These are phyloP conservation scores for Nannochloris sp. DNA, from an alignment of 139 green algal species.

Conservation along the genomic window DNA sequence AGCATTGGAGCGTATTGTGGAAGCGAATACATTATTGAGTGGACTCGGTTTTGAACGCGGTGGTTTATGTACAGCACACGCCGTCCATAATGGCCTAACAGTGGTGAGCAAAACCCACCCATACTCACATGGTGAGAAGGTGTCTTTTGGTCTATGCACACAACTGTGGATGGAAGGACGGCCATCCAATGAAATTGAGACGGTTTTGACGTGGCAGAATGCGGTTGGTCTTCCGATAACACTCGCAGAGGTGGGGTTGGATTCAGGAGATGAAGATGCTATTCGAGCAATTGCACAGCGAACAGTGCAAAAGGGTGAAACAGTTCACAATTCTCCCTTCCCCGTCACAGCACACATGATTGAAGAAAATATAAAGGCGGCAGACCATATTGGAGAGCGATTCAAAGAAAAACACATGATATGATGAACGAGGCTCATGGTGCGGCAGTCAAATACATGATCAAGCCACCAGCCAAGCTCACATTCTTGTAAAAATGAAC, in stretches of 20 bases:
- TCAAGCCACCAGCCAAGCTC: background rate
- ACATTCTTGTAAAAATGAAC: conserved; percentile 8
- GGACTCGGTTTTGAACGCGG: conserved; percentile 24
- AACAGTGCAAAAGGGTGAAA: conserved; percentile 1
- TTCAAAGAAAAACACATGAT: conserved; percentile 6
- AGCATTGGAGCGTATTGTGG: conserved; percentile 19
- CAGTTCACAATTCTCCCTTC: conserved; percentile 16
- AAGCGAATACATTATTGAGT: conserved; percentile 26
- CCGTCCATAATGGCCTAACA: conserved; percentile 25
- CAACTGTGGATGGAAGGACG: conserved; percentile 23
- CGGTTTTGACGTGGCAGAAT: conserved; percentile 6
- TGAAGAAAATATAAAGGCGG: background rate
- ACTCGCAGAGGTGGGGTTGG: conserved; percentile 7
- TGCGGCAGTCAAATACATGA: conserved; percentile 1
- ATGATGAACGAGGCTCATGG: no score
- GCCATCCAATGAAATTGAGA: conserved; percentile 6
- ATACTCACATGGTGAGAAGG: conserved; percentile 15
- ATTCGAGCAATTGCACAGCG: conserved; percentile 8
- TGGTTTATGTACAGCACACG: conserved; percentile 13
- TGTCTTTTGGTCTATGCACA: conserved; percentile 18
- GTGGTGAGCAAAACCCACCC: background rate
- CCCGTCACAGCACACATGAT: conserved; percentile 4
- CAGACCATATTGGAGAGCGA: conserved; percentile 6
- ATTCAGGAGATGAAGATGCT: conserved; percentile 4
- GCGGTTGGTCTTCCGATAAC: conserved; percentile 10